Evolutionary conservation across 2,329 filamentous ascomycete genomes (phyloP).

Genomic region (Metarhizium rileyi): DNA sequence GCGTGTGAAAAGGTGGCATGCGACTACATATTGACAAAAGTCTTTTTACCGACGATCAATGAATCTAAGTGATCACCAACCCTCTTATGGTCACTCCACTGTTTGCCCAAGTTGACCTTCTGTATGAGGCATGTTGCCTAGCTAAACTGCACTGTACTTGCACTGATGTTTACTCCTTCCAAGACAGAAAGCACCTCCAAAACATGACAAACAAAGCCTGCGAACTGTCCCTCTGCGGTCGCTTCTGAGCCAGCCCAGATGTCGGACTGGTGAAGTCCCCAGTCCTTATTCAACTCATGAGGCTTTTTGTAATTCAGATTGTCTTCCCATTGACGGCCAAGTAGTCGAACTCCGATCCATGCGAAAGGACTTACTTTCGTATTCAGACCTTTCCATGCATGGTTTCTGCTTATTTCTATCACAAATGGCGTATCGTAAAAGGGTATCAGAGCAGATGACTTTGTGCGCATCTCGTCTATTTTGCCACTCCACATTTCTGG

Average conservation of each 20-base stretch:
- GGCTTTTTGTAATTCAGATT: constrained; percentile 19
- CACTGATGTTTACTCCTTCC: not conserved
- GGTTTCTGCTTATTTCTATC: constrained; percentile 22
- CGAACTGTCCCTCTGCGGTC: constrained; percentile 18
- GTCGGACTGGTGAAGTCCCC: constrained; percentile 18
- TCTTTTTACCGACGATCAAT: not conserved
- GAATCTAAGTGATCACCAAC: not conserved
- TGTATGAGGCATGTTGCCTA: not conserved
- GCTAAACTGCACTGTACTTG: not conserved
- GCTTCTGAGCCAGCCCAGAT: constrained; percentile 22
- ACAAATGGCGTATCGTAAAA: constrained; percentile 21
- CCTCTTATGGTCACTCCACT: not conserved
- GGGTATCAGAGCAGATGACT: constrained; percentile 19
- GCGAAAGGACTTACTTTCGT: constrained; percentile 11
- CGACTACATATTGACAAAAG: not conserved
- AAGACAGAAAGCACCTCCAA: constrained; percentile 20
- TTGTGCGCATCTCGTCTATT: constrained; percentile 14
- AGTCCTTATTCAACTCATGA: constrained; percentile 18
- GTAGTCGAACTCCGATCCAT: constrained; percentile 23
- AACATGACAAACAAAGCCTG: constrained; percentile 20
- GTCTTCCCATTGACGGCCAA: constrained; percentile 28
- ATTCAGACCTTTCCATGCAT: constrained; percentile 16
- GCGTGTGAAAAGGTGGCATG: not conserved
- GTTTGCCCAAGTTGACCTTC: not conserved
- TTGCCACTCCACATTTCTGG: not conserved